A percentile compares a stretch with the other conserved stretches of the same genome.
Conservation (phyloP, 148 eudicot genomes). For the Spergularia marina region DNA sequence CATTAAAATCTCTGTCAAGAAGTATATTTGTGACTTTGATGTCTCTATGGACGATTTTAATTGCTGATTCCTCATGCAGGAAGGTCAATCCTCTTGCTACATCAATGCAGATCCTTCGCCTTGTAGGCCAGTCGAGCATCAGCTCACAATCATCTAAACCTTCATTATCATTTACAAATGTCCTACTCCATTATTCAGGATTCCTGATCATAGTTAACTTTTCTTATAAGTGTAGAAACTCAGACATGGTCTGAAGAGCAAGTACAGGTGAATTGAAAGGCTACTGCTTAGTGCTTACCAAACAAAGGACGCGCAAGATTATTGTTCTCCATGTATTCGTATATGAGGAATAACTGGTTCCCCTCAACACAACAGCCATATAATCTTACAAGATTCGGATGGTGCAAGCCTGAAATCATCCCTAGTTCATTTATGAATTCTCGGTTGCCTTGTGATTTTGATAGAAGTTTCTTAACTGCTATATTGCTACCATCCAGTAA, state of each 20-base stretch:
- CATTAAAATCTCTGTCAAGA: constrained; percentile 10
- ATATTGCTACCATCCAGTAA: constrained; percentile 24
- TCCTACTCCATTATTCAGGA: too few relatives aligned
- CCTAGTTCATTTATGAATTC: constrained; percentile 36
- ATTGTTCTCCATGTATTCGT: constrained; percentile 30
- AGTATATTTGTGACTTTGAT: constrained; percentile 18
- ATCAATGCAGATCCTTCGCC: constrained; percentile 8
- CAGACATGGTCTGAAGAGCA: not conserved
- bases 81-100: constrained; percentile 19
- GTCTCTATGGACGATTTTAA: constrained; percentile 19
- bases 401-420: constrained; percentile 28
- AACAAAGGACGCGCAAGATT: constrained; percentile 28
- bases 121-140: constrained; percentile 9
- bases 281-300: constrained; percentile 10
- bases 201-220: too few relatives aligned
- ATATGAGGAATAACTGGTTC: constrained; percentile 23
- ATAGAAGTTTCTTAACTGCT: constrained; percentile 33
- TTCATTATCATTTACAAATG: not conserved
- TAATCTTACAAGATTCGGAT: constrained; percentile 31
- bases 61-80: constrained; percentile 17
- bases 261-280: not conserved
- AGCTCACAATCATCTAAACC: not conserved
- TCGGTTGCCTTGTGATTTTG: constrained; percentile 31
- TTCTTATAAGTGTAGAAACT: too few relatives aligned
- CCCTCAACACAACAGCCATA: constrained; percentile 28